phyloP scores from a whole-genome alignment of 1,284 basidiomycete genomes.

The Ustilago cynodontis region DNA sequence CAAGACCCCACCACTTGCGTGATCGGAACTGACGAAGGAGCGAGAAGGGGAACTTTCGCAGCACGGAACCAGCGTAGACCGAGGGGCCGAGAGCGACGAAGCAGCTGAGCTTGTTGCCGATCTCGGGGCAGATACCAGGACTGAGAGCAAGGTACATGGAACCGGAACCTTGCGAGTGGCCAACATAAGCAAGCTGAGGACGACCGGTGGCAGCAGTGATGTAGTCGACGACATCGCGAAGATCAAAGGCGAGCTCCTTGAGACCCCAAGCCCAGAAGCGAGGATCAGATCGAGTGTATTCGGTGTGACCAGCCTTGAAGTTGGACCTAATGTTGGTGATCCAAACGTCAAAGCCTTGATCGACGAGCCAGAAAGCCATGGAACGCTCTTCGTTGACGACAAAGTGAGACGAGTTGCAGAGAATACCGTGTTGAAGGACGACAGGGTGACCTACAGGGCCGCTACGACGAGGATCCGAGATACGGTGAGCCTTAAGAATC shows the following conservation, averaged over 20 bases:
- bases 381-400: constrained; percentile 66
- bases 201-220: constrained; percentile 61
- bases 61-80: constrained; percentile 66
- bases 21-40: constrained; percentile 64
- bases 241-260: constrained; percentile 68
- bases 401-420: constrained; percentile 68
- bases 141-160: constrained; percentile 68
- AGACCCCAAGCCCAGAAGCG: constrained; percentile 70
- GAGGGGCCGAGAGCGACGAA: constrained; percentile 68
- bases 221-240: constrained; percentile 67
- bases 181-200: constrained; percentile 64
- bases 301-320: constrained; percentile 66
- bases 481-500: constrained; percentile 69
- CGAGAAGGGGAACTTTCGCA: constrained; percentile 67
- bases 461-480: constrained; percentile 66
- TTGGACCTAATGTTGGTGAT: constrained; percentile 68
- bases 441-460: constrained; percentile 66
- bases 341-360: constrained; percentile 70
- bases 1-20: constrained; percentile 65
- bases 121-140: constrained; percentile 64
- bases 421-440: constrained; percentile 68
- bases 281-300: constrained; percentile 63
- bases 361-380: constrained; percentile 69
- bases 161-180: constrained; percentile 68
- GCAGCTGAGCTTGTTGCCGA: constrained; percentile 64